Conservation (phyloP, 148 eudicot genomes). For the Limonium bicolor region DNA sequence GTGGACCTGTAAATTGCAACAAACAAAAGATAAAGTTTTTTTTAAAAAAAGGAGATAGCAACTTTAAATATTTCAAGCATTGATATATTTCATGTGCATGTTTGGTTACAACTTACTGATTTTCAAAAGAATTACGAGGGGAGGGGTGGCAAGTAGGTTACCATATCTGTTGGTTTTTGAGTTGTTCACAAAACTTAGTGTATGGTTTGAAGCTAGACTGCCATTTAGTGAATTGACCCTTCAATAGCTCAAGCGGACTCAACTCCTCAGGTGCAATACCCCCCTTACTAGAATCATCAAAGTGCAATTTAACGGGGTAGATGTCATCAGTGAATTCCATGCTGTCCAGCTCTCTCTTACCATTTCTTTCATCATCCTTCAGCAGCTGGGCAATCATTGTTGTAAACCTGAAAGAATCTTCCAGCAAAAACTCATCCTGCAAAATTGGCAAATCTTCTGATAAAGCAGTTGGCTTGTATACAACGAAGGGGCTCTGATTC, state of each 20-base stretch:
- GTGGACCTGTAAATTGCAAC: too few relatives aligned
- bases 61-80: too few relatives aligned
- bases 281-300: neutral
- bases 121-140: too few relatives aligned
- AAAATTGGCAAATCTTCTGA: slow-evolving; percentile 6
- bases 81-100: too few relatives aligned
- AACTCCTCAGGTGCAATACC: slow-evolving; percentile 5
- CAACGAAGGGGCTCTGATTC: slow-evolving; percentile 11
- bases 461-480: slow-evolving; percentile 27
- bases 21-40: too few relatives aligned
- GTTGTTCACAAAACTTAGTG: slow-evolving; percentile 2
- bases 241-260: neutral
- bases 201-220: slow-evolving; percentile 6
- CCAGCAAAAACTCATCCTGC: slow-evolving; percentile 4
- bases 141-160: too few relatives aligned
- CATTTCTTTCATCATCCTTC: neutral
- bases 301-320: slow-evolving; percentile 4
- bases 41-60: too few relatives aligned
- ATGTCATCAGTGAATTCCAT: slow-evolving; percentile 5
- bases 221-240: slow-evolving; percentile 7
- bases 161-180: neutral
- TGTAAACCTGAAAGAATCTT: slow-evolving; percentile 13
- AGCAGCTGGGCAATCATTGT: slow-evolving; percentile 10
- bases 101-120: too few relatives aligned
- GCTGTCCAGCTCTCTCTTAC: neutral